Percentiles rank a stretch among this genome's conserved stretches.
Conservation (phyloP, 2,329 filamentous ascomycete genomes). For the Cordyceps javanica region DNA sequence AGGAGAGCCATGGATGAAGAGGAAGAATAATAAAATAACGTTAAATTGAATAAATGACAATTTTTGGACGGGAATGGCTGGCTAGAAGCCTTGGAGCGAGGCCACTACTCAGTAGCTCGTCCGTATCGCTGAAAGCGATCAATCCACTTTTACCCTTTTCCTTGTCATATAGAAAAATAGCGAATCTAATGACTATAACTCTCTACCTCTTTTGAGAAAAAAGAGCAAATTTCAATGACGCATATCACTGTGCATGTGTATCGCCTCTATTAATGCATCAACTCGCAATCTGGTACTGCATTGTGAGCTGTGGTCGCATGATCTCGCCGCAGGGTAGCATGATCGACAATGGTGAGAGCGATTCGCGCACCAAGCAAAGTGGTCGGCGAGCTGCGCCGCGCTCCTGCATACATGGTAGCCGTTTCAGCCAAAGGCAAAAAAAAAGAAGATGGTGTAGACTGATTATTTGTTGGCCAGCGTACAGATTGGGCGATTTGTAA, state of each 20-base stretch:
- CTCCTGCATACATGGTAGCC: neutral
- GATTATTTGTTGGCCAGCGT: too few species aligned
- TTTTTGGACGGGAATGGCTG: neutral
- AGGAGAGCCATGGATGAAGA: neutral
- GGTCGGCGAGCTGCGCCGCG: neutral
- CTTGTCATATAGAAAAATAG: neutral
- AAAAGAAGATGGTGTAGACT: too few species aligned
- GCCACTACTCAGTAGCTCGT: neutral
- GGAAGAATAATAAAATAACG: neutral
- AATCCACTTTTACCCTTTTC: neutral
- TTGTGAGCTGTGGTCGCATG: neutral
- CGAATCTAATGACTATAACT: constrained; percentile 1
- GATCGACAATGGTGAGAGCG: neutral
- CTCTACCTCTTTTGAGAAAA: neutral
- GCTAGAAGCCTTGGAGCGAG: too few species aligned
- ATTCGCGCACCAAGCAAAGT: neutral
- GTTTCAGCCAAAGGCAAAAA: neutral
- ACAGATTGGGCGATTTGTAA: too few species aligned
- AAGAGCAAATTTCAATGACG: neutral
- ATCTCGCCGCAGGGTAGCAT: neutral
- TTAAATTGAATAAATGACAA: neutral
- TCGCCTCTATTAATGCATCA: neutral
- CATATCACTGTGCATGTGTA: too few species aligned
- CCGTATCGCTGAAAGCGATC: neutral
- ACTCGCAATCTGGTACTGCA: too few species aligned